Base-by-base conservation (phyloP, 1,139 yeast genomes). In the Lodderomyces jiufengensis region DNA sequence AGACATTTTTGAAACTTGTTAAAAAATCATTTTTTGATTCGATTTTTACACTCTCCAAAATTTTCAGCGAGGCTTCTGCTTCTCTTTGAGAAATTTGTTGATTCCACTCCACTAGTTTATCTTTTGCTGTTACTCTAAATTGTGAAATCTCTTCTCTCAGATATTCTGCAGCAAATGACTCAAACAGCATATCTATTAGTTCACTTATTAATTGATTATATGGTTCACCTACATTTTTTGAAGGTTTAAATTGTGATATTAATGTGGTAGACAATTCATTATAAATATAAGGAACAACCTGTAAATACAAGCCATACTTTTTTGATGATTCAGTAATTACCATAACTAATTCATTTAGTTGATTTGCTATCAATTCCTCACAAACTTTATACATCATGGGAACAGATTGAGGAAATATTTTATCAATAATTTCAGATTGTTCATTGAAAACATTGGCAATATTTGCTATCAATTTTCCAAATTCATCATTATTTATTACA, bases 1-100 rank as follows among this genome's bases (percentile, higher is more conserved):
- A 64, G 52, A 82, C 80, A 47, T 78, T 81, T 21, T 78, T 75
- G 55, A 83, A 83, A 49, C 80, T 75, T 26, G 79, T 62, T 37
- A 79, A 60, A 41, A 70, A 68, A 44, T 70, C 76, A 43, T 60
- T 66, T 35, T 69, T 70, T 1, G 72, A 53, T 45, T 68, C 74
- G 6, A 60, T 55, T 43, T 59, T 61, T 10, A 70, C 73, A 34
- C 63, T 65, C 41, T 63, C 61, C 34, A 64, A 52, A 29, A 70
- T 68, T 36, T 49, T 63, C 41, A 63, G 62, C 1, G 66, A 52
- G 0, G 73, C 67, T 44, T 67, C 71, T 27, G 60, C 62, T 43
- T 69, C 75, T 40, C 70, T 49, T 39, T 59, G 57, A 9, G 61
- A 57, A 2, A 67, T 51, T 2, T 54, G 46, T 10, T 52, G 50